Percentiles rank a stretch among this genome's conserved stretches.
These are phyloP conservation scores for Musa troglodytarum DNA, from an alignment of 176 grass and related monocot species.

Conservation along the genomic window DNA sequence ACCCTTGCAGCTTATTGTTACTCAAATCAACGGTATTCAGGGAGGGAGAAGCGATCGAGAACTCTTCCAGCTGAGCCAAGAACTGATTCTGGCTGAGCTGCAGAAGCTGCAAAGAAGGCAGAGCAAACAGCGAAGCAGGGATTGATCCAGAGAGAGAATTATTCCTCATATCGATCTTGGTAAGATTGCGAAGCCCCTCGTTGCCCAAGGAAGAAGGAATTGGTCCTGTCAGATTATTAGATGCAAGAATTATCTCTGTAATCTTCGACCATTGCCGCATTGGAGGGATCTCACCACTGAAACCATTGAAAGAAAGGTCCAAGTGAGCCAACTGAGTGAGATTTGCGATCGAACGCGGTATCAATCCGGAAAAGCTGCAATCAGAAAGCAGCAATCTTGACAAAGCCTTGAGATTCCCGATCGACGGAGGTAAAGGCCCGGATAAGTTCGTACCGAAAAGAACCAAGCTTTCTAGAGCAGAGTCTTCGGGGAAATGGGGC, in stretches of 20 bases:
- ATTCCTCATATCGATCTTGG: constrained; percentile 14
- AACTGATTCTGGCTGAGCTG: constrained; percentile 30
- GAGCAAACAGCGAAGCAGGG: constrained; percentile 33
- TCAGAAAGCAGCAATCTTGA: constrained; percentile 18
- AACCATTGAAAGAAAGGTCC: constrained; percentile 32
- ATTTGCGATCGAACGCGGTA: constrained; percentile 35
- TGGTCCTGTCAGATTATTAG: constrained; percentile 32
- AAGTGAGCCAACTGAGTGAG: constrained; percentile 31
- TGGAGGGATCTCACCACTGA: constrained; percentile 36
- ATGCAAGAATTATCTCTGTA: constrained; percentile 11
- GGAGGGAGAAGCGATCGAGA: constrained; percentile 1
- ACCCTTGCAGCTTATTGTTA: constrained; percentile 36
- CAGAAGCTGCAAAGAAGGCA: constrained; percentile 27
- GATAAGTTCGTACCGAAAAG: constrained; percentile 9
- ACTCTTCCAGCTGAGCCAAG: constrained; percentile 16
- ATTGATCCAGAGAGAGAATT: constrained; percentile 35
- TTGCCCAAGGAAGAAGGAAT: constrained; percentile 17
- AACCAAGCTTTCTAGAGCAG: constrained; percentile 24
- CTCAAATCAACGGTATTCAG: constrained; percentile 30
- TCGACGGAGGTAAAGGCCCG: constrained; percentile 23
- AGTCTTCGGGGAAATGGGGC: constrained; percentile 10
- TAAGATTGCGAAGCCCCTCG: constrained; percentile 12
- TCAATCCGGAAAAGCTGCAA: constrained; percentile 31
- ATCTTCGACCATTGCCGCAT: constrained; percentile 22
- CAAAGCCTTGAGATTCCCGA: constrained; percentile 24